phyloP scores from a whole-genome alignment of 306 rosid genomes.

The Quercus wislizeni region DNA sequence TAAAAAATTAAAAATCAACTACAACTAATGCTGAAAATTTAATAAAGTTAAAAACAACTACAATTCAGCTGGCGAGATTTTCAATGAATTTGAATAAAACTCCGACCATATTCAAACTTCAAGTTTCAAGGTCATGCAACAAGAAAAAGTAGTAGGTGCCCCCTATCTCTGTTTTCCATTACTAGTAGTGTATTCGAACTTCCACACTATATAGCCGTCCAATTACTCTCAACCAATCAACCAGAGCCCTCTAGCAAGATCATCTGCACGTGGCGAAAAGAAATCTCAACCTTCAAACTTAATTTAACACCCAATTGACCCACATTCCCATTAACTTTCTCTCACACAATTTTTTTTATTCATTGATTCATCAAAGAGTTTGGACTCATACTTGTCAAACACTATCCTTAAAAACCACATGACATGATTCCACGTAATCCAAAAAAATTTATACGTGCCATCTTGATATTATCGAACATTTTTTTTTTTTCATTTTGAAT shows the following conservation, averaged over 20 bases:
- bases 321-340: not conserved
- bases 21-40: no score
- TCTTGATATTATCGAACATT: not conserved
- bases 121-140: not conserved
- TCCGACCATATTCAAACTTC: no score
- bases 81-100: no score
- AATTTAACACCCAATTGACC: conserved; percentile 25
- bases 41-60: no score
- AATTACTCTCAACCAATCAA: not conserved
- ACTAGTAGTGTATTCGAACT: conserved; percentile 2
- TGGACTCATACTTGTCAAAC: not conserved
- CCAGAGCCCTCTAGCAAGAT: not conserved
- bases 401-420: not conserved
- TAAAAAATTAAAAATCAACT: no score
- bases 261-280: conserved; percentile 28
- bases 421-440: not conserved
- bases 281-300: conserved; percentile 5
- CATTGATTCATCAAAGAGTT: not conserved
- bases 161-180: conserved; percentile 11
- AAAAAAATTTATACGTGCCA: conserved; percentile 6
- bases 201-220: conserved; percentile 1
- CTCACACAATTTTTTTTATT: not conserved
- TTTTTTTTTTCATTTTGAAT: not conserved
- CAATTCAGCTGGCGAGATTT: no score
- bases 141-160: conserved; percentile 21